Percentiles rank a stretch among this genome's conserved stretches.
These are phyloP conservation scores for Excoecaria agallocha DNA, from an alignment of 345 rosid species.

Conservation along the genomic window DNA sequence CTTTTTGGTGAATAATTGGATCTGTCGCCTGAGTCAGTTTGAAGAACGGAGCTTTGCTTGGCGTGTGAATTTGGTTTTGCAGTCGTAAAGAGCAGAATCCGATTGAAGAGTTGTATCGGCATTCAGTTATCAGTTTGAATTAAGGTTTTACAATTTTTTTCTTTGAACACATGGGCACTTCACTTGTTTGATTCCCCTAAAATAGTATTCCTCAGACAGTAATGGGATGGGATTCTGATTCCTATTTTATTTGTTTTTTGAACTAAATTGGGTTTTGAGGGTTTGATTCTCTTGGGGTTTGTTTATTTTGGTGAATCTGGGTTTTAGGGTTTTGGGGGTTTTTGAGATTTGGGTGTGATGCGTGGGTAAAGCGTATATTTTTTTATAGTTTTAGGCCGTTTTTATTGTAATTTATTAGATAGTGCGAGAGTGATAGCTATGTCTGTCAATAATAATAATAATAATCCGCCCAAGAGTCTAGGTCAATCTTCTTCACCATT, in stretches of 20 bases:
- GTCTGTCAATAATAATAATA: constrained; percentile 46
- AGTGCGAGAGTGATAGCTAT: constrained; percentile 23
- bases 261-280: not conserved
- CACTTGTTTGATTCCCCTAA: not conserved
- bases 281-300: not conserved
- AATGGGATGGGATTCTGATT: constrained; percentile 1
- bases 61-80: not conserved
- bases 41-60: not conserved
- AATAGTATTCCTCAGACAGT: not conserved
- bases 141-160: constrained; percentile 2
- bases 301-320: not conserved
- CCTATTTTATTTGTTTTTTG: not conserved
- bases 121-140: not conserved
- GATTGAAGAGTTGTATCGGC: not conserved
- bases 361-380: not conserved
- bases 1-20: not conserved
- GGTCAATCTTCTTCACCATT: constrained; percentile 68
- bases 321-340: constrained; percentile 15
- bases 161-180: not conserved
- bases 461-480: constrained; percentile 56
- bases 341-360: constrained; percentile 10
- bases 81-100: not conserved
- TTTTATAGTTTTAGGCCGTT: not conserved
- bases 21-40: constrained; percentile 5
- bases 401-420: not conserved